Base-by-base conservation (phyloP, 495 filamentous ascomycete genomes). In the Aspergillus bridgeri region DNA sequence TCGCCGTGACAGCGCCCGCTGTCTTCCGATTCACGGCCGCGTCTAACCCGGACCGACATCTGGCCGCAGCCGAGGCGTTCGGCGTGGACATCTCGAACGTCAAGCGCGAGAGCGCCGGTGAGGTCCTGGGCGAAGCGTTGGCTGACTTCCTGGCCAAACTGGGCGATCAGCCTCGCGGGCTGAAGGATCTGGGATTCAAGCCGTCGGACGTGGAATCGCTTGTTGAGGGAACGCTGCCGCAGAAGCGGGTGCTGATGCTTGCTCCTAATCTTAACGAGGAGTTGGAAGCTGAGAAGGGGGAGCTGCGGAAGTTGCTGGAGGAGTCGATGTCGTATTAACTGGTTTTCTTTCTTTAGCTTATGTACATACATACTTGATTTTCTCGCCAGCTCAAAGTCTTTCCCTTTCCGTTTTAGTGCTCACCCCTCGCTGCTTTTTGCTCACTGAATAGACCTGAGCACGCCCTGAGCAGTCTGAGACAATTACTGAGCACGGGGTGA, bases 211-310 rank as follows among this genome's bases (percentile, higher is more conserved):
- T 98, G 13, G 87, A 91, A 23, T 83, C 72, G 4, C 73, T 98
- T 59, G 91, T 98, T 15, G 92, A 98, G 69, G 95, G 94, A 1
- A 98, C 94, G 22, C 83, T 98, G 48, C 94, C 94, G 23, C 94
- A 98, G 76, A 80, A 81, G 48, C 79, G 94, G 48, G 94, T 98
- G 48, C 67, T 98, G 60, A 93, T 92, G 89, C 72, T 98, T 51
- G 95, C 95, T 42, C 94, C 94, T 5, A 89, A 81, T 48, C 71
- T 98, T 62, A 86, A 83, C 48, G 83, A 82, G 58, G 85, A 85
- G 67, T 63, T 81, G 51, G 75, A 83, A 61, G 79, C 79, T 6
- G 80, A 88, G 65, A 83, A 86, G 69, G 85, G 88, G 64, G 84
- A 86, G 66, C 69, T 90, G 64, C 77, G 76, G 58, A 72, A 70